Evolutionary conservation across 305 asterid genomes (phyloP), one percentile per base, ranked within the genome.

Genomic region (Fraxinus sp.): DNA sequence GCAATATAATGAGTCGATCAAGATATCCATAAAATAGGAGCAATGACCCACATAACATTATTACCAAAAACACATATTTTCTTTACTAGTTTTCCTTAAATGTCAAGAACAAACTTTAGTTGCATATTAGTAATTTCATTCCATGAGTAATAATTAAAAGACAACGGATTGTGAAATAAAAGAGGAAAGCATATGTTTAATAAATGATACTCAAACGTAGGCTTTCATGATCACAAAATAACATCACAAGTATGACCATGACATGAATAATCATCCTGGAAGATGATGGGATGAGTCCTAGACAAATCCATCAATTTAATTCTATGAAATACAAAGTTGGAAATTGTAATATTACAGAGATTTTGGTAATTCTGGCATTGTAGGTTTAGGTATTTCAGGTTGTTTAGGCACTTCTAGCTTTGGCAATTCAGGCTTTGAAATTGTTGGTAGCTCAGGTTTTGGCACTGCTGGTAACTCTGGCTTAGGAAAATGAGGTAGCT

Each of bases 361-460:
- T 64, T 64, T 64, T 8, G 33, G 73, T 24, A 64, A 30, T 22
- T 64, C 33, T 64, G 73, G 35, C 33, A 22, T 3, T 64, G 73
- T 22, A 26, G n/a, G 73, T 64, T 64, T 59, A n/a, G 16, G 73
- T 9, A 22, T 7, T 22, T n/a, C 66, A 55, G 66, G 66, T 32
- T 74, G 30, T 11, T 24, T 7, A 36, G 68, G 70, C n/a, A 37
- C n/a, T 39, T 80, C 70, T 22, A 36, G 83, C 14, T 80, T 77
- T 59, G 80, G 75, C 22, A 70, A 30, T 26, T 71, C 85, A 18
- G 75, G 80, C 46, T 37, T 78, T 43, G 81, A 82, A 2, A 57
- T 24, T 26, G 2, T 43, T 20, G 84, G 84, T 9, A 37, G 0
- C 18, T 80, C n/a, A 0, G 79, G 79, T 10, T 49, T 77, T 5